Evolutionary conservation across 192 early-diverging fungal species (phyloP), one percentile per base, ranked within the genome.

Genomic region (Thamnidium elegans): DNA sequence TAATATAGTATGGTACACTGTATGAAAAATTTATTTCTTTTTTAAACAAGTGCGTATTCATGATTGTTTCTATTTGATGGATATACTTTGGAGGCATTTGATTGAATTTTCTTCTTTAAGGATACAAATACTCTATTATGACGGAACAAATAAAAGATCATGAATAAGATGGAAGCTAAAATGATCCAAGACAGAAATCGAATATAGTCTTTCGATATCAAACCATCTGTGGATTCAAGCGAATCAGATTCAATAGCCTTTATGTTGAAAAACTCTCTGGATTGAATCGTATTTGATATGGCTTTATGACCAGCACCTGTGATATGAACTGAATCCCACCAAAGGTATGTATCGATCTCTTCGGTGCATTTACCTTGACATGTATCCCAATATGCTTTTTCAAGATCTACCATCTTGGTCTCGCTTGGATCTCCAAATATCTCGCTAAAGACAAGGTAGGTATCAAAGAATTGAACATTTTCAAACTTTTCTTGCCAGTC

Each of bases 271-370:
- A 45, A n/a, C 5, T 45, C 43, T 15, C 23, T 52, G 0, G 56
- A 7, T 17, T 31, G n/a, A n/a, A 67, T 43, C 3, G 56, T 30
- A 15, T 58, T 23, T 7, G 66, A 43, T 21, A 67, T 67, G 13
- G 66, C 20, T 30, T 48, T 43, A 23, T 67, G 66, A 6, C 66
- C 66, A 23, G 58, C 70, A 34, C 74, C 74, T 31, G 74, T 76
- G 39, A 71, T 23, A 62, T 76, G 74, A 44, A 67, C 39, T 0
- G 39, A 20, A 39, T 76, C 74, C 69, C 70, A 76, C 74, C 74
- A 76, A 19, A 76, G 32, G 62, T 71, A 76, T 17, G 67, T 66
- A 26, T 76, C 58, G 6, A 68, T 46, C 11, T 51, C 14, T 42
- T 76, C 63, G 2, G 23, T 48, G 14, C 74, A 76, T 8, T 50